Evolutionary conservation across 2,329 filamentous ascomycete species (phyloP).

Genomic region (Neofusicoccum parvum): DNA sequence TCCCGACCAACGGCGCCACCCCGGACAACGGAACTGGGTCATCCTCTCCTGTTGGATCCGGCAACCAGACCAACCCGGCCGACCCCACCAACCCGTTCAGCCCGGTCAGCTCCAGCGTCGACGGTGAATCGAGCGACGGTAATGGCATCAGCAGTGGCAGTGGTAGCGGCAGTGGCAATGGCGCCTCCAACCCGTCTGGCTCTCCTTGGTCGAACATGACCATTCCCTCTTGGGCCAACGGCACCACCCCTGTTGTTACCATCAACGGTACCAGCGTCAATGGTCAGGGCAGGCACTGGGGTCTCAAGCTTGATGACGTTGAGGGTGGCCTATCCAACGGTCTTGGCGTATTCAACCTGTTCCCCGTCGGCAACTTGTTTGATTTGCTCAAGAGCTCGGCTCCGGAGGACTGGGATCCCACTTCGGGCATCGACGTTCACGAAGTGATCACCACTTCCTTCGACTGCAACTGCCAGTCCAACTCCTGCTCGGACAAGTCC

Average conservation of each 20-base stretch:
- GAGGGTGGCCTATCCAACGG: neutral
- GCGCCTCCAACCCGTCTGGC: neutral
- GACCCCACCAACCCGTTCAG: neutral
- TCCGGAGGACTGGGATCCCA: neutral
- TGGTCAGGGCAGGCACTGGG: conserved; percentile 14
- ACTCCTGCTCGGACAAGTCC: neutral
- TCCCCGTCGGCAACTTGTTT: neutral
- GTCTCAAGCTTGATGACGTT: neutral
- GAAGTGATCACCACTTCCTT: neutral
- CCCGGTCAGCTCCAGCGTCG: neutral
- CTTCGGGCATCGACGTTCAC: conserved; percentile 3
- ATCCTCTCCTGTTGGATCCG: neutral
- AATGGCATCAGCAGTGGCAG: neutral
- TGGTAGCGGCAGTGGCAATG: neutral
- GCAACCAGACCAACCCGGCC: neutral
- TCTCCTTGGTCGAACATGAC: neutral
- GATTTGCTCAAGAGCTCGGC: conserved; percentile 8
- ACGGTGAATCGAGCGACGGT: neutral
- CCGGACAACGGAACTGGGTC: neutral
- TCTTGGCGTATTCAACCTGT: conserved; percentile 7
- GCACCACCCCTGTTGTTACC: neutral
- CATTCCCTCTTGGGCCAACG: neutral
- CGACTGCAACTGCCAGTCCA: neutral
- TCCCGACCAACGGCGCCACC: too few species aligned
- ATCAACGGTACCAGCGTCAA: neutral